Conservation (phyloP, 1,139 yeast species). For the Trichomonascaceae sp. region DNA sequence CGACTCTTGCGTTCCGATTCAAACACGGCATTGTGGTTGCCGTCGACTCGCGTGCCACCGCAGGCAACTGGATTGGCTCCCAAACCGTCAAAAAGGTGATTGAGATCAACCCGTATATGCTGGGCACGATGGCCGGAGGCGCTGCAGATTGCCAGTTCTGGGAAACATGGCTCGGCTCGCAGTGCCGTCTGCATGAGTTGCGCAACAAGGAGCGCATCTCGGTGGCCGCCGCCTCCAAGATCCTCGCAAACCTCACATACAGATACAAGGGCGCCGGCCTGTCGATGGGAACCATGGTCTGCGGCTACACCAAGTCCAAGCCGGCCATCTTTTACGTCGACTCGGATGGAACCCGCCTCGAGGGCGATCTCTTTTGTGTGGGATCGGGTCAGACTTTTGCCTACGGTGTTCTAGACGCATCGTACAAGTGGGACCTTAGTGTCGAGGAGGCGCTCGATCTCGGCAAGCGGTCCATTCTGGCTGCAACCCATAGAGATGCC, state of each 20-base stretch:
- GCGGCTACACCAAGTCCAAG: conserved; percentile 91
- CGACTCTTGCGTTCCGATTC: conserved; percentile 92
- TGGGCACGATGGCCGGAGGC: conserved; percentile 99
- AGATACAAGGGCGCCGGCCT: conserved; percentile 97
- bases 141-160: conserved; percentile 99
- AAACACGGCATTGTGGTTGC: conserved; percentile 91
- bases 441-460: conserved; percentile 89
- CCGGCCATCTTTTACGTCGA: conserved; percentile 94
- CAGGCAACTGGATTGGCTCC: conserved; percentile 96
- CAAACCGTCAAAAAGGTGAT: conserved; percentile 96
- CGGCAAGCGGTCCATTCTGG: conserved; percentile 91
- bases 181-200: conserved; percentile 88
- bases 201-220: conserved; percentile 90
- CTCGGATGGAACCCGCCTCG: conserved; percentile 90
- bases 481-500: conserved; percentile 98
- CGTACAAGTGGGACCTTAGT: conserved; percentile 75
- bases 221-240: conserved; percentile 95
- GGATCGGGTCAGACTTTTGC: conserved; percentile 99
- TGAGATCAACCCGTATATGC: conserved; percentile 84
- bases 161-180: conserved; percentile 98
- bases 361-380: conserved; percentile 92
- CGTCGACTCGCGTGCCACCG: conserved; percentile 97
- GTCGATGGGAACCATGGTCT: conserved; percentile 98
- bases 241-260: conserved; percentile 79
- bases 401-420: conserved; percentile 94